A percentile compares a stretch with the other conserved stretches of the same genome.
Conservation (phyloP, 768 basidiomycete species). For the Pulveroboletus sp. region DNA sequence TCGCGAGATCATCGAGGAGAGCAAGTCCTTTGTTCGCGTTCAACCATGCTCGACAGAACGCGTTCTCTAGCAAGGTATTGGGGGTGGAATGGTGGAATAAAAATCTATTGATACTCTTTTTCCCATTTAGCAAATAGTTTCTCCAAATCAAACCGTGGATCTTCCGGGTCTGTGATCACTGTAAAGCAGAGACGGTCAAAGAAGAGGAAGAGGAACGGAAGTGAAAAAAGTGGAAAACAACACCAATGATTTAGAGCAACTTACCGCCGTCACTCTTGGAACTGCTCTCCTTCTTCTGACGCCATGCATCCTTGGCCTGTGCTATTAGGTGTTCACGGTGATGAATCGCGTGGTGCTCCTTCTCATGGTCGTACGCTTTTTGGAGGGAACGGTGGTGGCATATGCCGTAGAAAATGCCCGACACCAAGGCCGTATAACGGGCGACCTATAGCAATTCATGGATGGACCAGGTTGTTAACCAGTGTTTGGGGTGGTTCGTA, state of each 20-base stretch:
- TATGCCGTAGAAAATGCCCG: conserved; percentile 89
- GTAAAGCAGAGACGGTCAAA: conserved; percentile 16
- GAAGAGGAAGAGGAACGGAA: background rate
- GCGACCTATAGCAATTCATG: conserved; percentile 60
- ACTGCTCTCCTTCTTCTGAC: conserved; percentile 61
- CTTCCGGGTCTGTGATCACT: conserved; percentile 94
- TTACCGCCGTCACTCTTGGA: conserved; percentile 54
- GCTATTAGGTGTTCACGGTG: conserved; percentile 73
- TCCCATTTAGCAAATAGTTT: conserved; percentile 79
- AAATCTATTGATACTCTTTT: conserved; percentile 55
- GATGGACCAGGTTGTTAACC: conserved; percentile 5
- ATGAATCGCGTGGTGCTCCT: conserved; percentile 70
- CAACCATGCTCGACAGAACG: conserved; percentile 11
- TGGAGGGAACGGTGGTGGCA: conserved; percentile 90
- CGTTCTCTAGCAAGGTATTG: conserved; percentile 28
- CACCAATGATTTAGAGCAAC: conserved; percentile 26
- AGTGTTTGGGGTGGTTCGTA: background rate
- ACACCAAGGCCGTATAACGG: conserved; percentile 87
- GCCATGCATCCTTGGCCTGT: conserved; percentile 90
- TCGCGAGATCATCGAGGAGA: background rate
- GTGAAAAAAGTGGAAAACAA: background rate
- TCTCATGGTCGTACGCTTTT: conserved; percentile 72
- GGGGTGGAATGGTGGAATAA: conserved; percentile 13
- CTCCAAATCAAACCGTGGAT: conserved; percentile 95
- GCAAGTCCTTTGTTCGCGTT: background rate